Percentiles rank a stretch among this genome's conserved stretches.
Conservation (phyloP, 1,139 yeast genomes). For the Geotrichum restrictum region DNA sequence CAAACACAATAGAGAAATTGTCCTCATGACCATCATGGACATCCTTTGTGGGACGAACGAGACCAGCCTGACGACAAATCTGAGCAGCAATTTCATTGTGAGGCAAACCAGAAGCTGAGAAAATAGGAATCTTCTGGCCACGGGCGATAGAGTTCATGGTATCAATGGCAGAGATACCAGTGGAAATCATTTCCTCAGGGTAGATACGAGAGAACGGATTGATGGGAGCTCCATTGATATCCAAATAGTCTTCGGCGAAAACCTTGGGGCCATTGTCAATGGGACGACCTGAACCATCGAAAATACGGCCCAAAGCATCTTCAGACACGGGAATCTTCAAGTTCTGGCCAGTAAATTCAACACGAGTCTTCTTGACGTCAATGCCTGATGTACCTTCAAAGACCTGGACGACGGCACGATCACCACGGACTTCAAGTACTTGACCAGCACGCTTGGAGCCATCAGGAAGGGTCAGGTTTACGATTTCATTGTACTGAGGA, state of each 20-base stretch:
- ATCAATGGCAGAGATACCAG: constrained; percentile 97
- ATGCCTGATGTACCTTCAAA: constrained; percentile 98
- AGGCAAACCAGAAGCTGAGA: constrained; percentile 98
- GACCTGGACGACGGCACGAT: constrained; percentile 96
- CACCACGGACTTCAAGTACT: constrained; percentile 95
- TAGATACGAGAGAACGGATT: constrained; percentile 97
- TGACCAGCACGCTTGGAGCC: constrained; percentile 94
- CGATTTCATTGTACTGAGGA: constrained; percentile 95
- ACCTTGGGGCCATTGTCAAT: constrained; percentile 98
- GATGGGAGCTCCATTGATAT: constrained; percentile 97
- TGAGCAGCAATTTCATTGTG: constrained; percentile 99
- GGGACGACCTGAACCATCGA: constrained; percentile 98
- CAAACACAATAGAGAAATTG: constrained; percentile 96
- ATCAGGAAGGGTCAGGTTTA: constrained; percentile 91
- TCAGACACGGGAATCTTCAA: constrained; percentile 93
- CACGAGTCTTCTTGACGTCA: constrained; percentile 94
- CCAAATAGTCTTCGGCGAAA: constrained; percentile 96
- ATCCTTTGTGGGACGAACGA: constrained; percentile 98
- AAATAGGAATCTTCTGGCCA: constrained; percentile 98
- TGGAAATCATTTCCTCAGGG: constrained; percentile 99
- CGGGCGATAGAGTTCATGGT: constrained; percentile 99
- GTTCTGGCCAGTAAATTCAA: constrained; percentile 93
- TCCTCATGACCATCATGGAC: constrained; percentile 99
- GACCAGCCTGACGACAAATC: constrained; percentile 98
- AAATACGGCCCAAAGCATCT: constrained; percentile 95